phyloP scores from a whole-genome alignment of 306 rosid species.

The Acacia crassicarpa region DNA sequence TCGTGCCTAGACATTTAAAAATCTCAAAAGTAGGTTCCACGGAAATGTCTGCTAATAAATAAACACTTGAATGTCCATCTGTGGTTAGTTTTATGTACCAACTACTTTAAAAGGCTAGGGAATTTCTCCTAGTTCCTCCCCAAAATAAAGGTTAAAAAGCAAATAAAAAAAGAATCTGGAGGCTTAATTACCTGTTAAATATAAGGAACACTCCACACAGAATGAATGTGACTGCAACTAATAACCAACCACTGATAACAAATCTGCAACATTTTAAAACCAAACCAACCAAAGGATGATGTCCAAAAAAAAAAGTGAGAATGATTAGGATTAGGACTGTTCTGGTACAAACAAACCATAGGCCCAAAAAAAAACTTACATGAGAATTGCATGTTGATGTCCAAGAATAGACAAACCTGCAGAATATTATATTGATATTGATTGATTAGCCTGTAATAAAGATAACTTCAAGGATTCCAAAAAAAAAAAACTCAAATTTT shows the following conservation, averaged over 20 bases:
- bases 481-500: background rate
- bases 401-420: conserved; percentile 76
- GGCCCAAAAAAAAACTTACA: conserved; percentile 47
- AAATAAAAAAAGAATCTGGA: background rate
- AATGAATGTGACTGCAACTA: conserved; percentile 74
- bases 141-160: background rate
- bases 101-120: no score
- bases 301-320: background rate
- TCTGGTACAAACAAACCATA: background rate
- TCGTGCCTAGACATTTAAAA: background rate
- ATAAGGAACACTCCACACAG: conserved; percentile 83
- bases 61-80: background rate
- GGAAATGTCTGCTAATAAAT: background rate
- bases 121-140: background rate
- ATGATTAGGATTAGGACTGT: conserved; percentile 8
- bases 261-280: conserved; percentile 59
- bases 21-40: background rate
- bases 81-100: background rate
- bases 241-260: conserved; percentile 81
- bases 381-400: conserved; percentile 74
- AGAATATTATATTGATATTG: conserved; percentile 32
- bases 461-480: background rate
- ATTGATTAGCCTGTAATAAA: conserved; percentile 30
- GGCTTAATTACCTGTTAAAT: conserved; percentile 76
- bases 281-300: no score